Evolutionary conservation across 345 rosid genomes (phyloP).

Genomic region (Rubroshorea leprosula): DNA sequence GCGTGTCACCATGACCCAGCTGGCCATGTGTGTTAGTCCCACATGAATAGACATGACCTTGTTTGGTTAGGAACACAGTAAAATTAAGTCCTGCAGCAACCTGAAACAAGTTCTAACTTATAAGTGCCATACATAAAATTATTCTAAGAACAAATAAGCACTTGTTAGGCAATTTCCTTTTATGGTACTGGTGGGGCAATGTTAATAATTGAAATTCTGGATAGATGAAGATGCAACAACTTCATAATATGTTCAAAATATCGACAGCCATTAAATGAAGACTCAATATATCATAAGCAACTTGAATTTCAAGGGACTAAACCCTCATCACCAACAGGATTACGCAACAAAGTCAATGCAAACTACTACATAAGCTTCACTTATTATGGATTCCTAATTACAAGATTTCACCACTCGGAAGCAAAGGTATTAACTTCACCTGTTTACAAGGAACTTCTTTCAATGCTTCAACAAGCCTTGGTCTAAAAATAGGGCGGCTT

Average conservation of each 20-base stretch:
- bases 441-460: conserved; percentile 79
- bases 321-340: neutral
- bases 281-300: conserved; percentile 4
- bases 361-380: too few species aligned
- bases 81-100: conserved; percentile 90
- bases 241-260: neutral
- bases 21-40: conserved; percentile 83
- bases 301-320: conserved; percentile 6
- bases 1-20: conserved; percentile 86
- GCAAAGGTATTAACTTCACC: conserved; percentile 30
- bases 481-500: conserved; percentile 72
- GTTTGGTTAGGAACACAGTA: conserved; percentile 75
- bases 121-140: neutral
- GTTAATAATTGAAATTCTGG: too few species aligned
- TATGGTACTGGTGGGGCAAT: too few species aligned
- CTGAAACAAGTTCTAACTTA: conserved; percentile 37
- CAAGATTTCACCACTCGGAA: too few species aligned
- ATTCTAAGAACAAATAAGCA: neutral
- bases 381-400: too few species aligned
- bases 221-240: neutral
- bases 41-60: conserved; percentile 72
- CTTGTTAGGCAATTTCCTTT: too few species aligned
- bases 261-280: neutral
- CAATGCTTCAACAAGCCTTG: conserved; percentile 79
- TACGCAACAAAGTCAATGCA: neutral